phyloP scores from a whole-genome alignment of 164 flowering plant genomes.

The Pachysandra terminalis region DNA sequence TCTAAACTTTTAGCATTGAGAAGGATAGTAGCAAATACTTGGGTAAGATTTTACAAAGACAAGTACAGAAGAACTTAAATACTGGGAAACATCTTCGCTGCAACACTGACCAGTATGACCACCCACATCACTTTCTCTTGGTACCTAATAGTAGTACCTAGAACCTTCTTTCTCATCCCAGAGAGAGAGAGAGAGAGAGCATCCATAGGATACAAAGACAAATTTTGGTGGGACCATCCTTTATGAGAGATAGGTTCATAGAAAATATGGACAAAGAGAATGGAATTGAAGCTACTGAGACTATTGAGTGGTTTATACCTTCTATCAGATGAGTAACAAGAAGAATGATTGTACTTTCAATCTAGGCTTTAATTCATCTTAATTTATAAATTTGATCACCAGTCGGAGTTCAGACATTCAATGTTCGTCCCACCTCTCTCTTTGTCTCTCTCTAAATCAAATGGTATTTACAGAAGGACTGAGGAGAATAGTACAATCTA shows the following conservation, averaged over 20 bases:
- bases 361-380: neutral
- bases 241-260: neutral
- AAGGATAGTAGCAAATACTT: neutral
- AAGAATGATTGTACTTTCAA: neutral
- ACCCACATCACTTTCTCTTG: constrained; percentile 1
- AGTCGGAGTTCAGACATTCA: neutral
- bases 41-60: constrained; percentile 4
- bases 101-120: constrained; percentile 3
- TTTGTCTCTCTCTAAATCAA: neutral
- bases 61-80: neutral
- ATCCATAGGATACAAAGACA: neutral
- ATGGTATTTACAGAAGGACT: neutral
- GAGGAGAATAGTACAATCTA: neutral
- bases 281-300: neutral
- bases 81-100: constrained; percentile 3
- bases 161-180: neutral
- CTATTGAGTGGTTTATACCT: no score
- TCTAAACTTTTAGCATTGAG: neutral
- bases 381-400: neutral
- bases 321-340: neutral
- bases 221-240: neutral
- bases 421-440: neutral
- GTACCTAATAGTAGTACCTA: neutral
- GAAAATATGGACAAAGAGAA: neutral
- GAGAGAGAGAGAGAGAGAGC: constrained; percentile 6